A percentile compares a stretch with the other conserved stretches of the same genome.
These are phyloP conservation scores for Pseudocercospora fuligena DNA, from an alignment of 2,329 filamentous ascomycete species.

Conservation along the genomic window DNA sequence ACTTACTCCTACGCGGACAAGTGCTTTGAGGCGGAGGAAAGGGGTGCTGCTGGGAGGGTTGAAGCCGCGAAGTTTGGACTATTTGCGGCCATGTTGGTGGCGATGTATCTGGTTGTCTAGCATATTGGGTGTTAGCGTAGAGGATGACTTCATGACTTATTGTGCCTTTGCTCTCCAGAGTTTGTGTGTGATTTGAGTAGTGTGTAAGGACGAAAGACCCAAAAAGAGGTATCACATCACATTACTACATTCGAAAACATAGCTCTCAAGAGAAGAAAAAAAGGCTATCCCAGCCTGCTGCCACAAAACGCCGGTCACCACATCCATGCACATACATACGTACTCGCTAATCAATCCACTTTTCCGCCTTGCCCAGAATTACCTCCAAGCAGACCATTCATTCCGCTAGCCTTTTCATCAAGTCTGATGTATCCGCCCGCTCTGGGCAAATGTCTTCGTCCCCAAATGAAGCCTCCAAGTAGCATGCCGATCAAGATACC, in stretches of 20 bases:
- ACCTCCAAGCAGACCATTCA: conserved; percentile 68
- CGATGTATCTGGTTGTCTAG: background rate
- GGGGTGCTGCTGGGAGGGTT: background rate
- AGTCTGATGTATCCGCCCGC: conserved; percentile 42
- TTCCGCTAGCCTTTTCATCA: conserved; percentile 63
- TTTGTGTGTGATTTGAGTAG: too few relatives aligned
- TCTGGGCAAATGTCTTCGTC: conserved; percentile 39
- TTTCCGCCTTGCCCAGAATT: conserved; percentile 44
- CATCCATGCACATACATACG: background rate
- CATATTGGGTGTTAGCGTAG: background rate
- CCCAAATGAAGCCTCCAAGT: conserved; percentile 32
- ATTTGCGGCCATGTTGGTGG: background rate
- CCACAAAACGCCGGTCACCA: background rate
- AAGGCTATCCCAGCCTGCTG: background rate
- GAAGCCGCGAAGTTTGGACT: background rate
- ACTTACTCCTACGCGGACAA: background rate
- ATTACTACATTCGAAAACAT: background rate
- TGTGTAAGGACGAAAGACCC: background rate
- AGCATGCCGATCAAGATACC: conserved; percentile 62
- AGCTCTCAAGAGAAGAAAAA: background rate
- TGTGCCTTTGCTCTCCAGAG: background rate
- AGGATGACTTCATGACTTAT: background rate
- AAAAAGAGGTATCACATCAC: background rate
- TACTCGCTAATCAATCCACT: conserved; percentile 15
- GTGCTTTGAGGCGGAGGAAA: background rate